Conservation (phyloP, 78 protist genomes). For the Ministeria vibrans region DNA sequence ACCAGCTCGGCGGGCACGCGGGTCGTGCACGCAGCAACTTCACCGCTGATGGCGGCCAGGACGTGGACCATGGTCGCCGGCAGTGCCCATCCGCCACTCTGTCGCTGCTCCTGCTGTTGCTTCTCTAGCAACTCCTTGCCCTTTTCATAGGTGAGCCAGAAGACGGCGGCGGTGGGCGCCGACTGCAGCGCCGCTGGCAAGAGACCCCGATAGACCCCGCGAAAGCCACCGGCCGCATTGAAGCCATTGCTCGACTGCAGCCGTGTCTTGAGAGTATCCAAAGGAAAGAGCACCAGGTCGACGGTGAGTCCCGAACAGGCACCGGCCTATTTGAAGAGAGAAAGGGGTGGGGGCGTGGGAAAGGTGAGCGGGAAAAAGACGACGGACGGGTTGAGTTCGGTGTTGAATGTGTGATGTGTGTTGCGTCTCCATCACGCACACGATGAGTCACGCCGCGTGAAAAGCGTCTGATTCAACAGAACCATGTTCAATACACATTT, state of each 20-base stretch:
- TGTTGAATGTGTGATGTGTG: too few species aligned
- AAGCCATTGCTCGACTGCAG: slow-evolving; percentile 41
- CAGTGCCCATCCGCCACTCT: not conserved
- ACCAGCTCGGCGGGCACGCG: slow-evolving; percentile 58
- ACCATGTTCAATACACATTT: too few species aligned
- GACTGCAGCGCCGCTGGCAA: slow-evolving; percentile 26
- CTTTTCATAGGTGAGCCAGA: slow-evolving; percentile 31
- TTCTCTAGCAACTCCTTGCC: not conserved
- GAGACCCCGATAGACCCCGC: slow-evolving; percentile 52
- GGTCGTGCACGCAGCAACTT: slow-evolving; percentile 44
- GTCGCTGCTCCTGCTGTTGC: not conserved
- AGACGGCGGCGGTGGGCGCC: slow-evolving; percentile 46
- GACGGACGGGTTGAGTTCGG: too few species aligned
- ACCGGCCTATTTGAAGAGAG: too few species aligned
- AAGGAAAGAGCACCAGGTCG: slow-evolving; percentile 52
- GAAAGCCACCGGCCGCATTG: slow-evolving; percentile 40
- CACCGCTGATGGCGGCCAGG: slow-evolving; percentile 33
- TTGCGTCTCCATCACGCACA: too few species aligned
- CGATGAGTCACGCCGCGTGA: too few species aligned
- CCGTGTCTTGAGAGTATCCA: slow-evolving; percentile 69
- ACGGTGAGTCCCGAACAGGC: slow-evolving; percentile 48
- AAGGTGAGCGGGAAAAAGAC: too few species aligned
- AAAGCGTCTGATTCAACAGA: too few species aligned
- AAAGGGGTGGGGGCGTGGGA: too few species aligned
- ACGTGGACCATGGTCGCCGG: not conserved